phyloP scores from a whole-genome alignment of 345 rosid species.

The Sonneratia alba region DNA sequence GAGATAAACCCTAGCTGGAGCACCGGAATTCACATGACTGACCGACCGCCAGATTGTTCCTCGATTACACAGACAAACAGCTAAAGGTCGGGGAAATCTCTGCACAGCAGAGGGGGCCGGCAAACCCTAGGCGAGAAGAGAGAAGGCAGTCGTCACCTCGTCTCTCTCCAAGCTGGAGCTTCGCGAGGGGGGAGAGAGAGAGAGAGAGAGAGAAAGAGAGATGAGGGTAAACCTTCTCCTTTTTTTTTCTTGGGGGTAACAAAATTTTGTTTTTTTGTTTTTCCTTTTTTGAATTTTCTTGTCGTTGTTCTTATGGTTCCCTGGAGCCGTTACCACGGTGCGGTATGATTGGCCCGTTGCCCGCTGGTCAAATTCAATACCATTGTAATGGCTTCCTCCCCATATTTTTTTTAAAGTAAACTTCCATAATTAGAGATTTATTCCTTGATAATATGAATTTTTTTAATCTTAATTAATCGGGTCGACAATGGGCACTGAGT shows the following conservation, averaged over 20 bases:
- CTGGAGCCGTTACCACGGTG: neutral
- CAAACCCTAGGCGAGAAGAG: slow-evolving; percentile 10
- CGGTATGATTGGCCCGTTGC: neutral
- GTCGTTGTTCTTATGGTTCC: neutral
- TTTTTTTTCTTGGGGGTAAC: no score
- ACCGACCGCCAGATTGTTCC: neutral
- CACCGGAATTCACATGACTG: neutral
- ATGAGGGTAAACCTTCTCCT: no score
- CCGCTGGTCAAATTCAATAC: neutral
- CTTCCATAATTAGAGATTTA: no score
- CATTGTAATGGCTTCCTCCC: no score
- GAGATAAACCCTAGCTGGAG: slow-evolving; percentile 6
- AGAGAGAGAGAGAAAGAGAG: neutral
- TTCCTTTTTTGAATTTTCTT: neutral
- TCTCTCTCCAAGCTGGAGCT: slow-evolving; percentile 9
- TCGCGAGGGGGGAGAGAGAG: neutral
- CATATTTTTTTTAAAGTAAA: no score
- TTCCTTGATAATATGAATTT: no score
- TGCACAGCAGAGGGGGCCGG: neutral
- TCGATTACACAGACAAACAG: neutral
- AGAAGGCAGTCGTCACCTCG: neutral
- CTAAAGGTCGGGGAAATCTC: neutral
- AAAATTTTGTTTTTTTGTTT: neutral
- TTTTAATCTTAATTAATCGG: no score
- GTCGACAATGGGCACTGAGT: no score